A percentile compares a stretch with the other conserved stretches of the same genome.
Conservation (phyloP, 768 basidiomycete genomes). For the Dioszegia crocea region DNA sequence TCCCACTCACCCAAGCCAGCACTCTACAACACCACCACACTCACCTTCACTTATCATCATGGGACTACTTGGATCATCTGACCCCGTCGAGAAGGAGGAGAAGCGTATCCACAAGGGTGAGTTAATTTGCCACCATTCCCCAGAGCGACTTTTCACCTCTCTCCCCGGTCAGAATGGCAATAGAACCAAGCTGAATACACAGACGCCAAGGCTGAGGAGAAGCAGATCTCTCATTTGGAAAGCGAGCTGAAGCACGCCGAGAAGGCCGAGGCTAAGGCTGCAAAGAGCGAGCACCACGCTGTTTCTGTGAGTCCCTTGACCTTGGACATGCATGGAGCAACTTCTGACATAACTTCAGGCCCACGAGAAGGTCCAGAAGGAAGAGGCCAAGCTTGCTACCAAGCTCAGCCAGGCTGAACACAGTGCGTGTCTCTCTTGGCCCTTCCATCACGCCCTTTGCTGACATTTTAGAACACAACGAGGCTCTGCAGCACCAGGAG, state of each 20-base stretch:
- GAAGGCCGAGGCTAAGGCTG: slow-evolving; percentile 57
- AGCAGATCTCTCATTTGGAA: slow-evolving; percentile 18
- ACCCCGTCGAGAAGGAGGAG: slow-evolving; percentile 40
- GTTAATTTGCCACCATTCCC: neutral
- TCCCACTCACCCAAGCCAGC: neutral
- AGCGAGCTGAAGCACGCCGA: slow-evolving; percentile 57
- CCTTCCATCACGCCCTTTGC: neutral
- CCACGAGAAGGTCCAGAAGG: slow-evolving; percentile 55
- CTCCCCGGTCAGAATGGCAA: neutral
- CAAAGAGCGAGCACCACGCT: slow-evolving; percentile 52
- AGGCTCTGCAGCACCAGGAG: slow-evolving; percentile 1
- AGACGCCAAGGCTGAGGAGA: slow-evolving; percentile 53
- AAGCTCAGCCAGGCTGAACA: slow-evolving; percentile 58
- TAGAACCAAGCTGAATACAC: neutral
- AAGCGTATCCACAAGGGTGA: slow-evolving; percentile 40
- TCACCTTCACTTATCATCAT: slow-evolving; percentile 16
- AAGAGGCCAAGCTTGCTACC: slow-evolving; percentile 57
- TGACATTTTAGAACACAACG: slow-evolving; percentile 2
- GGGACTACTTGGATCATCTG: slow-evolving; percentile 41
- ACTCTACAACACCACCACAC: neutral
- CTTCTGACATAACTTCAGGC: slow-evolving; percentile 46
- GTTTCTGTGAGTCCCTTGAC: slow-evolving; percentile 11
- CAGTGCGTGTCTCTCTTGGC: slow-evolving; percentile 13
- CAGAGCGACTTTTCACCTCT: neutral
- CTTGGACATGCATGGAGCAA: neutral